Conservation (phyloP, 768 basidiomycete genomes). For the Pleurotus cornucopiae region DNA sequence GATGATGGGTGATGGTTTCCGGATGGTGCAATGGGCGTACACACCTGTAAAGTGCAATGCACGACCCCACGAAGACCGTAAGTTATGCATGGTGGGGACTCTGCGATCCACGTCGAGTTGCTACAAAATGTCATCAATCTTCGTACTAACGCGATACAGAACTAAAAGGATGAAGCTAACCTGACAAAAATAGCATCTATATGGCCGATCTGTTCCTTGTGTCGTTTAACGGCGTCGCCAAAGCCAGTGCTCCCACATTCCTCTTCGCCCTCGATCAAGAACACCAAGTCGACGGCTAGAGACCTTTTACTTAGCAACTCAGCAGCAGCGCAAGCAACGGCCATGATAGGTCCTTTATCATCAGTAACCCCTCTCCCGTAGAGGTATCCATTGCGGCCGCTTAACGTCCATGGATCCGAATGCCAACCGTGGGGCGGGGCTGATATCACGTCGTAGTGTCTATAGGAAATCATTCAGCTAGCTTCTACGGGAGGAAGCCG, state of each 20-base stretch:
- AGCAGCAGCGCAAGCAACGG: constrained; percentile 86
- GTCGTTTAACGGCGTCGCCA: constrained; percentile 61
- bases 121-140: constrained; percentile 28
- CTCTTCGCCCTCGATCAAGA: constrained; percentile 95
- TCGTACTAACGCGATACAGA: not conserved
- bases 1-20: not conserved
- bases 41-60: constrained; percentile 75
- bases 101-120: constrained; percentile 97
- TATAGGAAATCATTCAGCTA: constrained; percentile 18
- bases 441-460: constrained; percentile 96
- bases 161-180: constrained; percentile 28
- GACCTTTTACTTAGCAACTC: constrained; percentile 67
- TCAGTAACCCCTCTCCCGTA: constrained; percentile 92
- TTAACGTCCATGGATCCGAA: constrained; percentile 78
- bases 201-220: constrained; percentile 82
- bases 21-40: not conserved
- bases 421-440: constrained; percentile 75
- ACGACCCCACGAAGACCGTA: constrained; percentile 94
- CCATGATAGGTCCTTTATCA: constrained; percentile 94
- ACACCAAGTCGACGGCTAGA: constrained; percentile 82
- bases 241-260: constrained; percentile 93
- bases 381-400: constrained; percentile 82
- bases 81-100: constrained; percentile 88
- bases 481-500: not conserved
- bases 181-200: constrained; percentile 90